phyloP scores from a whole-genome alignment of 2,329 filamentous ascomycete species.

The Drechslerella dactyloides region DNA sequence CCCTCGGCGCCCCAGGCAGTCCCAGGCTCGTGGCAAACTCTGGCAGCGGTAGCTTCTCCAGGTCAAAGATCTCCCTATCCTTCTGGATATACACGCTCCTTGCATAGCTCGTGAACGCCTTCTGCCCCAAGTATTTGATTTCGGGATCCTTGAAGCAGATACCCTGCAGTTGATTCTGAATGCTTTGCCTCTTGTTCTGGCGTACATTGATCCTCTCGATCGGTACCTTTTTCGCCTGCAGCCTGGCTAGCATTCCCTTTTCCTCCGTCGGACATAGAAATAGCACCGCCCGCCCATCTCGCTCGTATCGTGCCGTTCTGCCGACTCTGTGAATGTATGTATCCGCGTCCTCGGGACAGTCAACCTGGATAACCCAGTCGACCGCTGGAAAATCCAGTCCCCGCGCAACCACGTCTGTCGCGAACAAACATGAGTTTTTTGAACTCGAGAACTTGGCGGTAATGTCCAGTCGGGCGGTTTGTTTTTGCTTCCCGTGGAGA shows the following conservation, averaged over 20 bases:
- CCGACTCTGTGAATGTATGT: slow-evolving; percentile 98
- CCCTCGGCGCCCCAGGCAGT: slow-evolving; percentile 86
- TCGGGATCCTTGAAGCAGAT: slow-evolving; percentile 96
- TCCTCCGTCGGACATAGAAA: slow-evolving; percentile 94
- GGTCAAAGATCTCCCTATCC: slow-evolving; percentile 88
- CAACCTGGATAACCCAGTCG: slow-evolving; percentile 98
- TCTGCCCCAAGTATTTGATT: slow-evolving; percentile 92
- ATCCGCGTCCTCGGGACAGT: slow-evolving; percentile 94
- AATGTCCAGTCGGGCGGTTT: slow-evolving; percentile 84
- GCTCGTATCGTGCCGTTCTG: slow-evolving; percentile 90
- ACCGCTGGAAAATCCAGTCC: slow-evolving; percentile 95
- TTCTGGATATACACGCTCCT: slow-evolving; percentile 85
- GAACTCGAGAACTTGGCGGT: slow-evolving; percentile 80
- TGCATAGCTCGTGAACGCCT: slow-evolving; percentile 90
- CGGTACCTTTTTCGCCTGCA: slow-evolving; percentile 88
- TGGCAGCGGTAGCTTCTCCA: slow-evolving; percentile 82
- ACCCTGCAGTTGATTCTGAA: slow-evolving; percentile 84
- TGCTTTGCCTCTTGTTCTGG: slow-evolving; percentile 84
- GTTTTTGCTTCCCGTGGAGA: slow-evolving; percentile 91
- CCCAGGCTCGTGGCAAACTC: slow-evolving; percentile 84
- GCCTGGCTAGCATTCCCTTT: slow-evolving; percentile 80
- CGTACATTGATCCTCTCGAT: slow-evolving; percentile 85
- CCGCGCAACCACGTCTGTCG: slow-evolving; percentile 91
- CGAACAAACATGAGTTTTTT: slow-evolving; percentile 86
- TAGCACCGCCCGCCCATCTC: slow-evolving; percentile 82